Percentiles rank a stretch among this genome's conserved stretches.
Conservation (phyloP, 1,284 basidiomycete species). For the Rhodofomes roseus region DNA sequence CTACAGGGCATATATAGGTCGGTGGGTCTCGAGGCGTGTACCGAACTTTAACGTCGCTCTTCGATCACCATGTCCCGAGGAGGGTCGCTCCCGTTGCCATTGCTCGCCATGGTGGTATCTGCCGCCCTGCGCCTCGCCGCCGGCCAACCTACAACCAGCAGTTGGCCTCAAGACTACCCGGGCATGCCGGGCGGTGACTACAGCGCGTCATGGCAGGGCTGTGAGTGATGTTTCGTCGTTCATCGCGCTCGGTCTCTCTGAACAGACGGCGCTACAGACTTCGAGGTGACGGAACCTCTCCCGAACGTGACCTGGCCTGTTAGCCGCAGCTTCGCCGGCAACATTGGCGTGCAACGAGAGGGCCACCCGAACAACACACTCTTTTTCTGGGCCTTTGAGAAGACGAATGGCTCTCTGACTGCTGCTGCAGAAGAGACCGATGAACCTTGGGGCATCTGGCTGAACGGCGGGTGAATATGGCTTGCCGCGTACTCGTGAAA, state of each 20-base stretch:
- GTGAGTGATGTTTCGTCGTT: slow-evolving; percentile 33
- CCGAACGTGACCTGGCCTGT: slow-evolving; percentile 63
- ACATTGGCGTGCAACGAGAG: slow-evolving; percentile 55
- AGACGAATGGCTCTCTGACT: slow-evolving; percentile 29
- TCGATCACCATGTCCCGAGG: slow-evolving; percentile 1
- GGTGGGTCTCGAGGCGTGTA: not conserved
- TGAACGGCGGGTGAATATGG: slow-evolving; percentile 52
- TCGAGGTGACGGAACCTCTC: slow-evolving; percentile 32
- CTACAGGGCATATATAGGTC: not conserved
- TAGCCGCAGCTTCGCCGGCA: slow-evolving; percentile 60
- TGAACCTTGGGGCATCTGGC: slow-evolving; percentile 69
- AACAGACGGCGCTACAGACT: slow-evolving; percentile 15
- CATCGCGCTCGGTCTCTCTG: not conserved
- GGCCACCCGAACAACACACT: slow-evolving; percentile 61
- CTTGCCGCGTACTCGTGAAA: not conserved
- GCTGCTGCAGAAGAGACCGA: slow-evolving; percentile 4
- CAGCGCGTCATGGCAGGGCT: slow-evolving; percentile 60
- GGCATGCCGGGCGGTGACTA: slow-evolving; percentile 48
- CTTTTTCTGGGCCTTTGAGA: slow-evolving; percentile 72
- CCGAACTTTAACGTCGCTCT: not conserved
- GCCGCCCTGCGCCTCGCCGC: not conserved
- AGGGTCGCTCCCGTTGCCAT: not conserved
- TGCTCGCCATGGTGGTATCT: slow-evolving; percentile 5
- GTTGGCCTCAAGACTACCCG: slow-evolving; percentile 38
- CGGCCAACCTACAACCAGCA: slow-evolving; percentile 12